These are phyloP conservation scores for Paramyrothecium roridum DNA, from an alignment of 2,329 filamentous ascomycete genomes.

Conservation along the genomic window DNA sequence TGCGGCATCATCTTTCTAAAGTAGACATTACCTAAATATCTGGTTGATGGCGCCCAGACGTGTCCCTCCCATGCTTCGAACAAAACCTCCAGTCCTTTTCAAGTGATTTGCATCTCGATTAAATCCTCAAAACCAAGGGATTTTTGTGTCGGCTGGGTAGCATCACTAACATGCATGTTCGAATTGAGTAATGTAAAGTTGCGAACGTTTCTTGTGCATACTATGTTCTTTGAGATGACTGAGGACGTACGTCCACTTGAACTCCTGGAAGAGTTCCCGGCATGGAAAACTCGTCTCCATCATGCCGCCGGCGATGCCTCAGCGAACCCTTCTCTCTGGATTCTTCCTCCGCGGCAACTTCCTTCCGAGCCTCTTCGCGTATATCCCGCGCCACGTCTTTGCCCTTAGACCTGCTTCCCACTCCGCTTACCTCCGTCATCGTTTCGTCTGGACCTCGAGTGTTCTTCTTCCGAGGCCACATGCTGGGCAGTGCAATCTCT, in stretches of 20 bases:
- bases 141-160: too few relatives aligned
- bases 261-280: slow-evolving; percentile 43
- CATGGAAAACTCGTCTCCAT: slow-evolving; percentile 40
- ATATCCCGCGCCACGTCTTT: slow-evolving; percentile 50
- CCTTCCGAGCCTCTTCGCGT: slow-evolving; percentile 47
- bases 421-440: slow-evolving; percentile 41
- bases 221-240: neutral
- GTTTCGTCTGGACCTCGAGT: slow-evolving; percentile 69
- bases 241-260: slow-evolving; percentile 21
- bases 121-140: too few relatives aligned
- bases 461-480: slow-evolving; percentile 84
- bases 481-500: slow-evolving; percentile 75
- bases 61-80: too few relatives aligned
- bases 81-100: too few relatives aligned
- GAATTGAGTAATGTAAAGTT: too few relatives aligned
- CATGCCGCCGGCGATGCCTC: slow-evolving; percentile 33
- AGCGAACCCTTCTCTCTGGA: slow-evolving; percentile 33
- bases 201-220: too few relatives aligned
- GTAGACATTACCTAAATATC: too few relatives aligned
- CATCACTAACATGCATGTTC: too few relatives aligned
- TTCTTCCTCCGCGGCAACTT: slow-evolving; percentile 41
- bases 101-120: too few relatives aligned
- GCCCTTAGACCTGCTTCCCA: slow-evolving; percentile 50
- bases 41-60: too few relatives aligned
- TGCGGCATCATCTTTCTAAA: slow-evolving; percentile 3